phyloP scores from a whole-genome alignment of 805 yeast species.

The Ogataea thermomethanolica region DNA sequence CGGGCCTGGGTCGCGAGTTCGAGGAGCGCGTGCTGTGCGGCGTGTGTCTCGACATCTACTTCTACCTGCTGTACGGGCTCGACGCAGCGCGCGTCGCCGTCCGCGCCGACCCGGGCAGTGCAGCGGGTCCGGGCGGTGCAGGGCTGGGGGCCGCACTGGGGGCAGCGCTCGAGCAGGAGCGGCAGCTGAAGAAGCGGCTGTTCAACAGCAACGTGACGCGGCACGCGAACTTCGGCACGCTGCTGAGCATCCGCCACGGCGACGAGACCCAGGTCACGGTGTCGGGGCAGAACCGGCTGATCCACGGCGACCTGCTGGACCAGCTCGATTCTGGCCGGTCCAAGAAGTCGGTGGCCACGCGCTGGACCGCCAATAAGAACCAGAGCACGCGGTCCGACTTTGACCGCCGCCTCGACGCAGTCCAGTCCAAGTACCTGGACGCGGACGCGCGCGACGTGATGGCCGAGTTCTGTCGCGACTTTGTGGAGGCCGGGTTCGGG shows the following conservation, averaged over 20 bases:
- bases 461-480: constrained; percentile 48
- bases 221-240: constrained; percentile 89
- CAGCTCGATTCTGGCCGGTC: constrained; percentile 62
- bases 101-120: background rate
- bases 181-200: constrained; percentile 39
- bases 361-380: constrained; percentile 13
- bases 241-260: constrained; percentile 65
- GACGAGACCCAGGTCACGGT: constrained; percentile 59
- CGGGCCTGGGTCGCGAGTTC: constrained; percentile 61
- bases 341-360: constrained; percentile 46
- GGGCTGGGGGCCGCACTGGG: constrained; percentile 35
- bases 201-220: constrained; percentile 37
- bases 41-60: constrained; percentile 66
- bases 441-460: constrained; percentile 33
- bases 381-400: constrained; percentile 30
- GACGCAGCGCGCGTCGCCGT: constrained; percentile 32
- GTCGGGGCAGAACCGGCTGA: constrained; percentile 59
- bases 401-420: constrained; percentile 26
- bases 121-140: constrained; percentile 10
- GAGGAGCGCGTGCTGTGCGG: constrained; percentile 58
- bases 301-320: constrained; percentile 47
- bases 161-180: constrained; percentile 59
- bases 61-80: constrained; percentile 57
- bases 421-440: constrained; percentile 30
- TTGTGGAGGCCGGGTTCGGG: constrained; percentile 74